Percentiles rank a stretch among this genome's conserved stretches.
Conservation (phyloP, 164 flowering plant species). For the Magnolia kwangsiensis region DNA sequence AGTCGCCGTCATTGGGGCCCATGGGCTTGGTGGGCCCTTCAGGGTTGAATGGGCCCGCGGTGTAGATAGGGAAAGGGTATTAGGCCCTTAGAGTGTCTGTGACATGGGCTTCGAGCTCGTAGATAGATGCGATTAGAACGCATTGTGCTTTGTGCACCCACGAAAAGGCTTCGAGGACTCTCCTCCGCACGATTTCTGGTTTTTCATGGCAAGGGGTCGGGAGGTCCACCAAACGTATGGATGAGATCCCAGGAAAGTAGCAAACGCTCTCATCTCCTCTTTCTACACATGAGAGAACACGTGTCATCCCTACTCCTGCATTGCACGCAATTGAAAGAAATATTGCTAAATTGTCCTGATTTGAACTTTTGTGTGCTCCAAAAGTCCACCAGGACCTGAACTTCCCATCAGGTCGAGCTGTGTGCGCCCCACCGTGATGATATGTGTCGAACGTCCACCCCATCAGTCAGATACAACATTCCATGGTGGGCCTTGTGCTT, state of each 20-base stretch:
- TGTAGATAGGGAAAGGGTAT: slow-evolving; percentile 23
- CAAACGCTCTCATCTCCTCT: slow-evolving; percentile 32
- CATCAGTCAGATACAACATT: too few species aligned
- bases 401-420: too few species aligned
- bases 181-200: background rate
- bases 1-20: background rate
- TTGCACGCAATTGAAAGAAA: too few species aligned
- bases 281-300: slow-evolving; percentile 11
- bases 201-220: slow-evolving; percentile 16
- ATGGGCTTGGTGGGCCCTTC: background rate
- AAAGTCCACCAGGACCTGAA: too few species aligned
- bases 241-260: too few species aligned
- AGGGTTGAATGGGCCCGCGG: slow-evolving; percentile 29
- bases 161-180: slow-evolving; percentile 5
- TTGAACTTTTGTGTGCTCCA: too few species aligned
- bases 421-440: too few species aligned
- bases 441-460: too few species aligned
- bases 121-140: slow-evolving; percentile 28
- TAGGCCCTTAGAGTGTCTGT: slow-evolving; percentile 22
- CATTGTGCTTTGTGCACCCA: slow-evolving; percentile 27
- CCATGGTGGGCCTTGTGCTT: too few species aligned
- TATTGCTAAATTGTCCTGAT: too few species aligned
- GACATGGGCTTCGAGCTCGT: slow-evolving; percentile 36
- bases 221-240: too few species aligned
- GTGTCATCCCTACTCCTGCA: too few species aligned